Base-by-base conservation (phyloP, 1,284 basidiomycete genomes). In the Apiotrichum porosum region DNA sequence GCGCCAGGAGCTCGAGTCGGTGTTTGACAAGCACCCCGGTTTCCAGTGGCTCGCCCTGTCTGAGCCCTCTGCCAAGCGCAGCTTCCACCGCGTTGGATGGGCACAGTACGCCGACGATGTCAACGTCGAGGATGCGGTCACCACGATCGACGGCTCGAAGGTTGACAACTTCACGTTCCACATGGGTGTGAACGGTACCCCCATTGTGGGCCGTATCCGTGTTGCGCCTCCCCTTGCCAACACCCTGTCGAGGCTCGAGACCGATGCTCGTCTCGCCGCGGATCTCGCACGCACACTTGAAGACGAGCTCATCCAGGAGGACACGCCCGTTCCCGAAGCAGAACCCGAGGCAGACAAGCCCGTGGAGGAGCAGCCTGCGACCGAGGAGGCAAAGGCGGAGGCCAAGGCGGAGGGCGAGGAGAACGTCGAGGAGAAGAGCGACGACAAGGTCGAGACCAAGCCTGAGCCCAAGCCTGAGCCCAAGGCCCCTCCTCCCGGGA, bases 121-220 rank as follows among this genome's bases (percentile, higher is more conserved):
- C 6, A 85, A 94, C 58, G 88, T 94, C 79, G 67, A 78, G 9
- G 66, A 76, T 6, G 83, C 86, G 3, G 81, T 92, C 69, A 65
- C 75, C 28, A 83, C 86, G 57, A 66, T 95, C 37, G 80, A 84
- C 43, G 86, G 89, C 56, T 85, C 85, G 63, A 91, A 90, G 81
- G 87, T 95, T 64, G 89, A 92, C 69, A 86, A 85, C 45, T 93
- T 94, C 76, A 92, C 89, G 60, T 76, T 94, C 44, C 89, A 94
- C 69, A 85, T 94, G 62, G 83, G 82, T 18, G 84, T 89, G 68
- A 89, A 85, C 63, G 79, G 80, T 26, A 83, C 83, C 46, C 83
- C 89, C 14, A 86, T 89, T 69, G 79, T 82, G 44, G 85, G 84
- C 56, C 80, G 84, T 53, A 76, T 88, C 49, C 83, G 88, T 35